Base-by-base conservation (phyloP, 2,329 filamentous ascomycete species). In the Curvularia sp. region DNA sequence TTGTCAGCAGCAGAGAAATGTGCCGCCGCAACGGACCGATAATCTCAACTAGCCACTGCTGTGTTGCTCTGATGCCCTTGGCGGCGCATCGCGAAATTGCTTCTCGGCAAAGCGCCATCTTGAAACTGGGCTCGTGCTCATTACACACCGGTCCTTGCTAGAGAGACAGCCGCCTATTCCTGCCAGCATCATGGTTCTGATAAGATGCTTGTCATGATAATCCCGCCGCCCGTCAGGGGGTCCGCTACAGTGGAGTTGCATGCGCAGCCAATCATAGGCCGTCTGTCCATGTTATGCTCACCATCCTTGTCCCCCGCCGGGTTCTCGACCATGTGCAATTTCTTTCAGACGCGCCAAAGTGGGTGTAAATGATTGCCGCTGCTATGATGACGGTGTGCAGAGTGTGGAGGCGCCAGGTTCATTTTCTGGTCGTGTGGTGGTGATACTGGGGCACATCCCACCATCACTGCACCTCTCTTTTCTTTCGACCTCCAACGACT, bases 281-380 rank as follows among this genome's bases (percentile, higher is more conserved):
- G 39, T 23, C 36, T 21, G 52, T 41, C 63, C 53, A 53, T 46
- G 49, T 53, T 52, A 32, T 53, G 55, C 45, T 49, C 53, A 55
- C 58, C 55, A 43, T 27, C 49, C 57, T 64, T 56, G 64, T 63
- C 53, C 61, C 53, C 61, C 57, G 47, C 61, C 60, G 57, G 57
- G 57, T 64, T 61, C 61, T 54, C 65, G 65, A 68, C 71, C 68
- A 67, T 56, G 61, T 63, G 72, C 65, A 76, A 75, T 76, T 64
- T 76, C 69, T 74, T 67, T 70, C 72, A 70, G 63, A 74, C 73
- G 64, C 61, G 68, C 60, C 63, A 60, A 63, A 53, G 53, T 70
- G 57, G 63, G 68, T 60, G 66, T 53, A 64, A 61, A 68, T 69
- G 68, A 66, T 67, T 64, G 56, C 65, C 68, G 60, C 63, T 68